Percentiles rank a stretch among this genome's conserved stretches.
These are phyloP conservation scores for Komagataella populi DNA, from an alignment of 805 yeast species.

Conservation along the genomic window DNA sequence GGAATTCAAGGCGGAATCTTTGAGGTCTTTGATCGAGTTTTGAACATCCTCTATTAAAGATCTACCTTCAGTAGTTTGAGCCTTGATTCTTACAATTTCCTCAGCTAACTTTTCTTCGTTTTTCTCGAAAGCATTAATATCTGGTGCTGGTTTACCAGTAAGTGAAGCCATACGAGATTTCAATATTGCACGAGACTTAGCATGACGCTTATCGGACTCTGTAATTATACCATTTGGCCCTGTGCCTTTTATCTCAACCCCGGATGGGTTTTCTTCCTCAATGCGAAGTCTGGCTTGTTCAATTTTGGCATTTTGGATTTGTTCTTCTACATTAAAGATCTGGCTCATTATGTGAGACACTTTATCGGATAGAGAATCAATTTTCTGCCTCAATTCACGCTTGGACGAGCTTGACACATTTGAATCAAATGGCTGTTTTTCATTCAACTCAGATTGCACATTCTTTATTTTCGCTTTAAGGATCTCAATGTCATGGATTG, in stretches of 20 bases:
- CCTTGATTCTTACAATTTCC: conserved; percentile 35
- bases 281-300: conserved; percentile 45
- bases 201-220: conserved; percentile 69
- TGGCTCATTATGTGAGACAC: conserved; percentile 60
- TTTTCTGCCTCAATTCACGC: conserved; percentile 37
- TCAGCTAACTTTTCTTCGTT: conserved; percentile 40
- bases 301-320: conserved; percentile 53
- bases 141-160: conserved; percentile 56
- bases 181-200: conserved; percentile 64
- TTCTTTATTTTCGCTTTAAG: conserved; percentile 48
- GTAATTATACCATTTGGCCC: conserved; percentile 84
- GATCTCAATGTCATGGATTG: conserved; percentile 43
- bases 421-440: conserved; percentile 5
- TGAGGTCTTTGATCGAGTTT: conserved; percentile 49
- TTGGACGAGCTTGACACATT: conserved; percentile 13
- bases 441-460: conserved; percentile 24
- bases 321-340: conserved; percentile 51
- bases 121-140: conserved; percentile 32
- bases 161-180: conserved; percentile 86
- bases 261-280: conserved; percentile 52
- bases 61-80: conserved; percentile 42
- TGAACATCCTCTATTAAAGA: conserved; percentile 60
- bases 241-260: conserved; percentile 56
- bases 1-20: conserved; percentile 21
- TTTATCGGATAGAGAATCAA: conserved; percentile 51